Evolutionary conservation across 1,284 basidiomycete species (phyloP).

Genomic region (Trametes versicolor): DNA sequence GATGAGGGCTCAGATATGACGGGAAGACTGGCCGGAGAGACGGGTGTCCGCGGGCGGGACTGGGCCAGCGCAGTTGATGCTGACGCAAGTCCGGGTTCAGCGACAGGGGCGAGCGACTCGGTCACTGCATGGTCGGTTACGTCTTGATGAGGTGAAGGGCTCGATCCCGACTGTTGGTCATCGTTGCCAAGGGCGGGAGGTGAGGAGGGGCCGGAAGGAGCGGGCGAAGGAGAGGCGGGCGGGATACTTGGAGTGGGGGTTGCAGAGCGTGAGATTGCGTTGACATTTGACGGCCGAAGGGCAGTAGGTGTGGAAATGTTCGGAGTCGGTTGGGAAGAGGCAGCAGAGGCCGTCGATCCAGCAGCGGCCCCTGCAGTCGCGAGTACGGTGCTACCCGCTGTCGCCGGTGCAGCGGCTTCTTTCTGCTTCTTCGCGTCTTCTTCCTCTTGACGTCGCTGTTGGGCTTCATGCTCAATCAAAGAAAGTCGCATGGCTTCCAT

Average conservation of each 20-base stretch:
- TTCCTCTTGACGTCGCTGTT: constrained; percentile 74
- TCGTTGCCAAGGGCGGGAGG: background rate
- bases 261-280: constrained; percentile 17
- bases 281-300: background rate
- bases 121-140: constrained; percentile 53
- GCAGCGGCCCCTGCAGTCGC: constrained; percentile 15
- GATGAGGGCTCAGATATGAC: background rate
- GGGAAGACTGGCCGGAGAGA: constrained; percentile 5
- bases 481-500: constrained; percentile 99
- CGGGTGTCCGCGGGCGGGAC: constrained; percentile 18
- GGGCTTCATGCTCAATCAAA: constrained; percentile 89
- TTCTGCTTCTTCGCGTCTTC: constrained; percentile 61
- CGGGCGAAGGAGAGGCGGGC: constrained; percentile 10
- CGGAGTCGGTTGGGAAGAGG: constrained; percentile 3
- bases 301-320: constrained; percentile 9
- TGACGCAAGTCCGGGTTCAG: constrained; percentile 6
- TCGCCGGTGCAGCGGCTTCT: constrained; percentile 26
- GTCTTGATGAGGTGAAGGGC: constrained; percentile 50
- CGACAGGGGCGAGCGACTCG: constrained; percentile 44
- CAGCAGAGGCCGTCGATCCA: constrained; percentile 10
- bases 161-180: constrained; percentile 16
- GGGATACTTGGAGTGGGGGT: constrained; percentile 13
- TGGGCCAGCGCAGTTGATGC: constrained; percentile 5
- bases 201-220: constrained; percentile 12
- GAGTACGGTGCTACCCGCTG: constrained; percentile 1